These are phyloP conservation scores for Penicillium cosmopolitanum DNA, from an alignment of 495 filamentous ascomycete species.

Conservation along the genomic window DNA sequence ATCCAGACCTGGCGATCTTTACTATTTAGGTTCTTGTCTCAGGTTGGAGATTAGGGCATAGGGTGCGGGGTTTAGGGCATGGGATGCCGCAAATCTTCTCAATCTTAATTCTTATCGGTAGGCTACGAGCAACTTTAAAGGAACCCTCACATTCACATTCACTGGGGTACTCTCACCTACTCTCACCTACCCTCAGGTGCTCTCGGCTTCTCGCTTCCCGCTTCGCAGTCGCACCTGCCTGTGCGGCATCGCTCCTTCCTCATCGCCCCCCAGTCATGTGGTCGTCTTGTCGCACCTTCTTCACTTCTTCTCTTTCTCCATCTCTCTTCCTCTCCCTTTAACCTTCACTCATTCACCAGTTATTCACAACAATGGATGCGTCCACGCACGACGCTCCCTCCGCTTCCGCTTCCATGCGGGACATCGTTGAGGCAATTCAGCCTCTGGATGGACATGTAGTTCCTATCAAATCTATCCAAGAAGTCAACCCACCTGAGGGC, in stretches of 20 bases:
- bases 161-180: too few species aligned
- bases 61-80: slow-evolving; percentile 37
- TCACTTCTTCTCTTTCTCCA: background rate
- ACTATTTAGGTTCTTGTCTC: background rate
- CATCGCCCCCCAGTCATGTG: background rate
- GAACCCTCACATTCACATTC: too few species aligned
- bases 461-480: slow-evolving; percentile 46
- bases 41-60: slow-evolving; percentile 39
- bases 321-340: background rate
- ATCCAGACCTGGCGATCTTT: background rate
- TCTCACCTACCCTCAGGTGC: too few species aligned
- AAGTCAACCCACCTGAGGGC: slow-evolving; percentile 42
- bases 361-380: background rate
- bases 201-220: too few species aligned
- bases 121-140: too few species aligned
- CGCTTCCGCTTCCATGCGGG: slow-evolving; percentile 2
- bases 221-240: background rate
- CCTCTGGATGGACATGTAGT: slow-evolving; percentile 37
- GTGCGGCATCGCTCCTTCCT: background rate
- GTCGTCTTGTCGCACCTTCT: background rate
- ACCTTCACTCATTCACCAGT: background rate
- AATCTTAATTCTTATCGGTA: background rate
- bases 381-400: too few species aligned
- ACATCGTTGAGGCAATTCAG: slow-evolving; percentile 26
- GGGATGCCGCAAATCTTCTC: background rate